Percentiles rank a stretch among this genome's conserved stretches.
Conservation (phyloP, 108 stramenopile species). For the Cyclotella baltica region DNA sequence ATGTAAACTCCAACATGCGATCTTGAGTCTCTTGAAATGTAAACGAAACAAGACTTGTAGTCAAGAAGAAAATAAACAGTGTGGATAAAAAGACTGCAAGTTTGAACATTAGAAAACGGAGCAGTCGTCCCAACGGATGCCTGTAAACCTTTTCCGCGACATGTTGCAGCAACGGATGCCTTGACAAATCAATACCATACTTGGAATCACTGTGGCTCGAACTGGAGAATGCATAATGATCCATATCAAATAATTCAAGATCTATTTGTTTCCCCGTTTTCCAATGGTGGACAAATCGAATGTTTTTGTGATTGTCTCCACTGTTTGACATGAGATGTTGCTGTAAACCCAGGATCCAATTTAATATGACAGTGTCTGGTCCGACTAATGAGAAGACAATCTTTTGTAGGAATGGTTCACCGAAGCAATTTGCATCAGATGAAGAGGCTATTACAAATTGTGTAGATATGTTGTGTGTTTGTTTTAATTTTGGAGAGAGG, state of each 20-base stretch:
- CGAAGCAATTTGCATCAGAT: conserved; percentile 71
- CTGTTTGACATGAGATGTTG: not conserved
- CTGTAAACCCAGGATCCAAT: conserved; percentile 70
- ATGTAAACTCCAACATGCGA: conserved; percentile 95
- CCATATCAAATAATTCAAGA: conserved; percentile 57
- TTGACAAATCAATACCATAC: conserved; percentile 9
- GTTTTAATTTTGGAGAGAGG: conserved; percentile 53
- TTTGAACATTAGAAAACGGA: conserved; percentile 62
- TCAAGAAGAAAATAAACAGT: conserved; percentile 91
- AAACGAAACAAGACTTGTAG: conserved; percentile 89
- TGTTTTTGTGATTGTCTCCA: conserved; percentile 1
- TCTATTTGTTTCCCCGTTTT: conserved; percentile 42
- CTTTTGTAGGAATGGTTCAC: conserved; percentile 75
- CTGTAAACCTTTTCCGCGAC: conserved; percentile 38
- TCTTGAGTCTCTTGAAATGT: conserved; percentile 96
- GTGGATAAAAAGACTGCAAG: conserved; percentile 74
- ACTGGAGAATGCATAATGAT: conserved; percentile 48
- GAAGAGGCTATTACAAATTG: conserved; percentile 68
- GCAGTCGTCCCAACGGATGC: conserved; percentile 49
- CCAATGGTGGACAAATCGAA: conserved; percentile 46
- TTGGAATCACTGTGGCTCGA: not conserved
- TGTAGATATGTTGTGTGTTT: conserved; percentile 54
- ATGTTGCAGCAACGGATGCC: not conserved
- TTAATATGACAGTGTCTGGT: conserved; percentile 72
- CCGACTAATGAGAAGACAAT: conserved; percentile 59